Evolutionary conservation across 208 protist genomes (phyloP).

Genomic region (Leishmania martiniquensis): DNA sequence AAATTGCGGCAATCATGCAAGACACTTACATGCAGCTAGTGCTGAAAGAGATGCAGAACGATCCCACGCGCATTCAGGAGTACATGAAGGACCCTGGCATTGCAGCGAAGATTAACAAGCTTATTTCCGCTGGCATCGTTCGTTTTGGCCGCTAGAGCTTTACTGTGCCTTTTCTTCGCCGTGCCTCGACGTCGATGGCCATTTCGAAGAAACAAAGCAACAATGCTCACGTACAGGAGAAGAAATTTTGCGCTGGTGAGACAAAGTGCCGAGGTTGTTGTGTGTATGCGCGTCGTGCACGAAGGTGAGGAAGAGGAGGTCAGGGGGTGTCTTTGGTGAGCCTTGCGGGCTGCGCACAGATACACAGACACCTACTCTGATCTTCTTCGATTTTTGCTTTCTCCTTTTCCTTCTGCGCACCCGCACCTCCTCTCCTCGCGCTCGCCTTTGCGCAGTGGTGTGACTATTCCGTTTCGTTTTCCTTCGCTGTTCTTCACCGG

Average conservation of each 20-base stretch:
- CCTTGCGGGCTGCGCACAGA: background rate
- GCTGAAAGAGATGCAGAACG: constrained; percentile 90
- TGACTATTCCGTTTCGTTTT: background rate
- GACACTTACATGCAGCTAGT: constrained; percentile 94
- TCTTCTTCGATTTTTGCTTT: background rate
- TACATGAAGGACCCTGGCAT: constrained; percentile 95
- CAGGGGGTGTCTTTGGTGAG: background rate
- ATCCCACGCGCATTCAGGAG: constrained; percentile 87
- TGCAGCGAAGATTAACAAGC: constrained; percentile 95
- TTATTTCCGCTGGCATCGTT: constrained; percentile 96
- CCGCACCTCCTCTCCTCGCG: background rate
- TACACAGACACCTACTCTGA: background rate
- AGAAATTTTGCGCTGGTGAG: background rate
- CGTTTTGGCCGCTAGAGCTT: constrained; percentile 62
- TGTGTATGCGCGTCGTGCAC: background rate
- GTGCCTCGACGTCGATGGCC: background rate
- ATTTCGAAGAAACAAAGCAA: background rate
- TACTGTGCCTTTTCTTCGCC: background rate
- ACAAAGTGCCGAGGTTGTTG: background rate
- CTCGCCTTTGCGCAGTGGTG: background rate
- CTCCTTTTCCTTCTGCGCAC: background rate
- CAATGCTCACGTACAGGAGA: background rate
- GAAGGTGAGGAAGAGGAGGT: background rate
- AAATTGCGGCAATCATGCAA: constrained; percentile 94
- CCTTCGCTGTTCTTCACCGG: background rate